These are phyloP conservation scores for Aureobasidium vineae DNA, from an alignment of 2,329 filamentous ascomycete genomes.

Conservation along the genomic window DNA sequence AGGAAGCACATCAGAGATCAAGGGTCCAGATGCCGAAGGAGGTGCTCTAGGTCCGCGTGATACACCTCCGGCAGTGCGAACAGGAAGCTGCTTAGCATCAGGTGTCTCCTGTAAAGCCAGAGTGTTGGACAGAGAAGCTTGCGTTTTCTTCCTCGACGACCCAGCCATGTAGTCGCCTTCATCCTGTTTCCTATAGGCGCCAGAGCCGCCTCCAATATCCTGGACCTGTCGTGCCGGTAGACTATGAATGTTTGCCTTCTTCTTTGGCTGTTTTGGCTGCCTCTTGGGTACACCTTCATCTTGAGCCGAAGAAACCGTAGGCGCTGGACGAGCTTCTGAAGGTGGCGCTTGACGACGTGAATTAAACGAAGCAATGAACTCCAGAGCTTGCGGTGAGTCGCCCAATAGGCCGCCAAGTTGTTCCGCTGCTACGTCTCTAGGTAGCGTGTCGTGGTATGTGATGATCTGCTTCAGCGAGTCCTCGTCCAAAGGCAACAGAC, in stretches of 20 bases:
- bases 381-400: slow-evolving; percentile 71
- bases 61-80: slow-evolving; percentile 47
- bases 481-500: slow-evolving; percentile 79
- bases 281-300: slow-evolving; percentile 32
- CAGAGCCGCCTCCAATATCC: slow-evolving; percentile 61
- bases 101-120: slow-evolving; percentile 54
- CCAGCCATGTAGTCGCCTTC: slow-evolving; percentile 71
- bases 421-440: slow-evolving; percentile 72
- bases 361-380: slow-evolving; percentile 75
- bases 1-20: slow-evolving; percentile 70
- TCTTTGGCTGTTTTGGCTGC: slow-evolving; percentile 42
- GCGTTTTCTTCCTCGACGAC: slow-evolving; percentile 39
- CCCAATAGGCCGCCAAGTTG: slow-evolving; percentile 88
- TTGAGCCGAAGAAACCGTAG: slow-evolving; percentile 29
- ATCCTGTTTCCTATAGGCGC: slow-evolving; percentile 71
- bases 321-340: slow-evolving; percentile 29
- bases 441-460: slow-evolving; percentile 73
- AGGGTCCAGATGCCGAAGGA: slow-evolving; percentile 69
- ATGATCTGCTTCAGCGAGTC: slow-evolving; percentile 81
- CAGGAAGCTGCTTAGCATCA: slow-evolving; percentile 47
- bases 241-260: slow-evolving; percentile 41
- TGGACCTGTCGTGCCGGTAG: slow-evolving; percentile 49
- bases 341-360: slow-evolving; percentile 52
- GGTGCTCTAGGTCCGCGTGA: slow-evolving; percentile 53
- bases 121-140: slow-evolving; percentile 44